Evolutionary conservation across 1,284 basidiomycete genomes (phyloP).

Genomic region (Athelia psychrophila): DNA sequence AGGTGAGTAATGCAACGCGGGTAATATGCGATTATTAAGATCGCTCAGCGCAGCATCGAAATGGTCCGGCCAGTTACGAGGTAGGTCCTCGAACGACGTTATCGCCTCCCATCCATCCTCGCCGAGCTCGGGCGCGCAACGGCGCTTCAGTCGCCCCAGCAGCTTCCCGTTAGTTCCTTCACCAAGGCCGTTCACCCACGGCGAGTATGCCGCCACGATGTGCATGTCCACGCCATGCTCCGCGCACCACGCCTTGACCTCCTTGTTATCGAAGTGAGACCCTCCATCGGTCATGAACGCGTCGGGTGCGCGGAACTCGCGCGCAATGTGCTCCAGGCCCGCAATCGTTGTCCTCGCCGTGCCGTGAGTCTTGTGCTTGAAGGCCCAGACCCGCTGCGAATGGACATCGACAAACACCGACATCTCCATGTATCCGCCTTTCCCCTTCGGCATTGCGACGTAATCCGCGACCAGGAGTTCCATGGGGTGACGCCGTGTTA

Average conservation of each 20-base stretch:
- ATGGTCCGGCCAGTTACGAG: conserved; percentile 27
- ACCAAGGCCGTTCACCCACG: conserved; percentile 36
- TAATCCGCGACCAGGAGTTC: conserved; percentile 32
- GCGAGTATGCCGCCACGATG: conserved; percentile 31
- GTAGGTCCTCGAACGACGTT: conserved; percentile 13
- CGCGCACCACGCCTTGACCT: conserved; percentile 26
- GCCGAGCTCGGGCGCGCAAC: conserved; percentile 29
- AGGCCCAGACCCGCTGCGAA: conserved; percentile 24
- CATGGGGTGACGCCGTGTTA: conserved; percentile 31
- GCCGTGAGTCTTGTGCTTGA: conserved; percentile 20
- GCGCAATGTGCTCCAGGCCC: conserved; percentile 18
- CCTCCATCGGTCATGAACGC: conserved; percentile 36
- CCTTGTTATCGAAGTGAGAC: conserved; percentile 32
- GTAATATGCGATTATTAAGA: conserved; percentile 23
- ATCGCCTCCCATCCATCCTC: conserved; percentile 22
- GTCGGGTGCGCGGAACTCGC: conserved; percentile 21
- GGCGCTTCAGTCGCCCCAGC: conserved; percentile 20
- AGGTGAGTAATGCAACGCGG: conserved; percentile 7
- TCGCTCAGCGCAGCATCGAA: conserved; percentile 24
- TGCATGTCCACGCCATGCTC: conserved; percentile 17
- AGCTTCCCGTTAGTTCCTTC: conserved; percentile 31
- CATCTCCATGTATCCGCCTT: conserved; percentile 25
- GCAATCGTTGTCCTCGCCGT: conserved; percentile 21
- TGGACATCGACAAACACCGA: conserved; percentile 25
- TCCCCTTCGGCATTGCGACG: conserved; percentile 28